Evolutionary conservation across 495 filamentous ascomycete species (phyloP).

Genomic region (Podospora australis): DNA sequence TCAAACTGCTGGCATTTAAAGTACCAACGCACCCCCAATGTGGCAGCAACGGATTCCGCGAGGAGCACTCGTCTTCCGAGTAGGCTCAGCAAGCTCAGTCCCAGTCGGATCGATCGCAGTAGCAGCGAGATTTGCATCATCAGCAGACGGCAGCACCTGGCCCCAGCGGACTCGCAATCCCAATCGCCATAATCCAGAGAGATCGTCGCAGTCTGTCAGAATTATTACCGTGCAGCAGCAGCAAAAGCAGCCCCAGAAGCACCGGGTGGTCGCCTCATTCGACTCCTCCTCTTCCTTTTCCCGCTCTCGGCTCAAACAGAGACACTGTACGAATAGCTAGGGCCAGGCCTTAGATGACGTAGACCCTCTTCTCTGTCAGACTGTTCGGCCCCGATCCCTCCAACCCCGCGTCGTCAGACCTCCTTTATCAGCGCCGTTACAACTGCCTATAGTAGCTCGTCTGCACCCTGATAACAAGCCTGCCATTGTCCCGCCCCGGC

Average conservation of each 20-base stretch:
- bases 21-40: neutral
- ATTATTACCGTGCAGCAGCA: too few relatives aligned
- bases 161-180: too few relatives aligned
- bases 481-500: neutral
- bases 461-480: neutral
- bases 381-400: conserved; percentile 10
- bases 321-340: conserved; percentile 19
- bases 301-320: conserved; percentile 7
- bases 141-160: too few relatives aligned
- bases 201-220: too few relatives aligned
- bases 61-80: neutral
- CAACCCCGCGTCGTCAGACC: conserved; percentile 7
- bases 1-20: neutral
- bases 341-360: conserved; percentile 28
- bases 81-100: neutral
- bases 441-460: conserved; percentile 1
- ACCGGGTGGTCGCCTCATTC: too few relatives aligned
- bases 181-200: too few relatives aligned
- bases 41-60: neutral
- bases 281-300: neutral
- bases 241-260: too few relatives aligned
- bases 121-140: too few relatives aligned
- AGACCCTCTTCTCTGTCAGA: conserved; percentile 8
- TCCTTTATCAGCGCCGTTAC: conserved; percentile 9
- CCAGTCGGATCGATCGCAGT: neutral